Evolutionary conservation across 768 basidiomycete species (phyloP), one percentile per base, ranked within the genome.

Genomic region (Kwoniella shandongensis): DNA sequence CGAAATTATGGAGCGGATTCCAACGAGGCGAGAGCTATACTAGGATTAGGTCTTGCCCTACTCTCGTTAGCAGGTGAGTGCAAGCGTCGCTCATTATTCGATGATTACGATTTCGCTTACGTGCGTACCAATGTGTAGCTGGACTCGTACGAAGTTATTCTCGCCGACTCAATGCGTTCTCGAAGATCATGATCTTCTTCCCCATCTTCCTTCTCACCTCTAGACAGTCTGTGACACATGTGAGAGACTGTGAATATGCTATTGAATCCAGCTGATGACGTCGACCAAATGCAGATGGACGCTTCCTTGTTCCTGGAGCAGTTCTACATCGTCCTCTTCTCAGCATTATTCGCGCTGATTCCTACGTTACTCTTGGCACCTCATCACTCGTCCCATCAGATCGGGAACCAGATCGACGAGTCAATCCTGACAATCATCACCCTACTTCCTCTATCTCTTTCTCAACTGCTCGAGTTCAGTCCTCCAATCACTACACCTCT

Each of bases 181-280:
- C 64, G 15, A 51, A 70, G 20, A 73, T 73, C 23, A 57, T 44
- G 2, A 32, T 73, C 4, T 70, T 73, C 59, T 66, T 67, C 32
- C 64, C 72, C 0, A 66, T 73, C 22, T 73, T 73, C 61, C 47
- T 59, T 10, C 36, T 70, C 35, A 73, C 72, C 2, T 35, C 41
- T 39, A 20, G 50, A 26, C 67, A 69, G 42, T 30, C 30, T 13
- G 50, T 66, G 30, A 59, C 59, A 11, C 8, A 40, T 36, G 66
- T 66, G 29, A 45, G 54, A 35, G 30, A 35, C 5, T n/a, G n/a
- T n/a, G n/a, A n/a, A n/a, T n/a, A n/a, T n/a, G n/a, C n/a, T n/a
- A n/a, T n/a, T n/a, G n/a, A n/a, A n/a, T n/a, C n/a, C n/a, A n/a
- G 25, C 44, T 51, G 26, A 54, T 30, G 22, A 17, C 38, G 13